Evolutionary conservation across 495 filamentous ascomycete genomes (phyloP).

Genomic region (Neurospora cerealis): DNA sequence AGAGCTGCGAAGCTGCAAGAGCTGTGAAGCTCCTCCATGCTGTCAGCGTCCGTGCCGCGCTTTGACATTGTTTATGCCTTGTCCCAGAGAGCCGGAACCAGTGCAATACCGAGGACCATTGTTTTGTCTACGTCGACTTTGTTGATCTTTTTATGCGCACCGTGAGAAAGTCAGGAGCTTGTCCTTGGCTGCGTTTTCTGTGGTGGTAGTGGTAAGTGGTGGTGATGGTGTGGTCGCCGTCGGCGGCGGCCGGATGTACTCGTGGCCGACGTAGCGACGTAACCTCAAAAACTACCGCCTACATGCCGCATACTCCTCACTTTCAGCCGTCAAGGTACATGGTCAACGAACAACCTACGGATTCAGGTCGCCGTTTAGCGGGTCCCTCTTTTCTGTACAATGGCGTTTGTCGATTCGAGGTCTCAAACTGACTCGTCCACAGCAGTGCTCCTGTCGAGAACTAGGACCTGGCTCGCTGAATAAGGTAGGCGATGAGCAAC

Average conservation of each 20-base stretch:
- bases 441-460: neutral
- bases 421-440: neutral
- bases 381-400: neutral
- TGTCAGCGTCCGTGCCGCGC: neutral
- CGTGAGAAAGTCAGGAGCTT: neutral
- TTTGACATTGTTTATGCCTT: neutral
- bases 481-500: neutral
- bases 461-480: neutral
- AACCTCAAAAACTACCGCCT: neutral
- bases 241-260: neutral
- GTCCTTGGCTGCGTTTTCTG: neutral
- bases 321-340: neutral
- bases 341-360: neutral
- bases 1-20: neutral
- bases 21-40: neutral
- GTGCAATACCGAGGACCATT: neutral
- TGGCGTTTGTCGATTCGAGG: neutral
- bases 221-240: neutral
- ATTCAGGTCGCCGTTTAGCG: neutral
- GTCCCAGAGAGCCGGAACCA: neutral
- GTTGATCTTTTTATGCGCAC: neutral
- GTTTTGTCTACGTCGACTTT: neutral
- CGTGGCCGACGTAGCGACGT: neutral
- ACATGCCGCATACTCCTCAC: neutral
- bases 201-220: neutral